These are phyloP conservation scores for Daedaleopsis nitida DNA, from an alignment of 768 basidiomycete species.

Conservation along the genomic window DNA sequence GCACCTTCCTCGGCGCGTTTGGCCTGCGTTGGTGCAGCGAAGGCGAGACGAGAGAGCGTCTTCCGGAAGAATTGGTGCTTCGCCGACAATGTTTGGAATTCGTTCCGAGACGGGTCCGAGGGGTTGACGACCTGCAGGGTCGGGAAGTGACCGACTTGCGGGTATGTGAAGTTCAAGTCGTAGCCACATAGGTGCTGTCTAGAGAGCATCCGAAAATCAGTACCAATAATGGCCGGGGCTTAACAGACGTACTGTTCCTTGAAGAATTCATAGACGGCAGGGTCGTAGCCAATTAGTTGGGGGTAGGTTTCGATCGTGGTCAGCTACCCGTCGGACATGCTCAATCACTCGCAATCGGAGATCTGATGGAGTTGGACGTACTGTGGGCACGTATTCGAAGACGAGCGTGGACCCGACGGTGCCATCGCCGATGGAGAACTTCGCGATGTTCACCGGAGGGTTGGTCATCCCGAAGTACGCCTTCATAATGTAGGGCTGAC, in stretches of 20 bases:
- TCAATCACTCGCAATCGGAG: not conserved
- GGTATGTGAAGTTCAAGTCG: constrained; percentile 69
- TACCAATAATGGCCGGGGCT: too few relatives aligned
- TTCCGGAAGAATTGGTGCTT: constrained; percentile 1
- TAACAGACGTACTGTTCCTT: constrained; percentile 55
- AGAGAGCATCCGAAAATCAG: not conserved
- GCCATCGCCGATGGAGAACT: constrained; percentile 74
- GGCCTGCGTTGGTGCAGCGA: not conserved
- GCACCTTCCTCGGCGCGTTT: not conserved
- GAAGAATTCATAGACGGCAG: constrained; percentile 67
- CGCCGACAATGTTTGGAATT: not conserved
- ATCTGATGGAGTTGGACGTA: constrained; percentile 31
- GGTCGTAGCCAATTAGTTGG: constrained; percentile 74
- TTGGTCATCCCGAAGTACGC: constrained; percentile 62
- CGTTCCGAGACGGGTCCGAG: not conserved
- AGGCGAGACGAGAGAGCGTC: not conserved
- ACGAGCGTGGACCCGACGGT: constrained; percentile 53
- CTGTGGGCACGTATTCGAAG: constrained; percentile 57
- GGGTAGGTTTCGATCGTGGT: constrained; percentile 71
- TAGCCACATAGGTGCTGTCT: constrained; percentile 66
- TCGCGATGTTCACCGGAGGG: constrained; percentile 68
- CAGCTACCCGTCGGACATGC: constrained; percentile 37
- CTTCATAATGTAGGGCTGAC: constrained; percentile 75
- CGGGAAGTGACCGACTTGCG: constrained; percentile 57
- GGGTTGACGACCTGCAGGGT: constrained; percentile 16